Evolutionary conservation across 164 flowering plant species (phyloP).

Genomic region (Macadamia integrifolia): DNA sequence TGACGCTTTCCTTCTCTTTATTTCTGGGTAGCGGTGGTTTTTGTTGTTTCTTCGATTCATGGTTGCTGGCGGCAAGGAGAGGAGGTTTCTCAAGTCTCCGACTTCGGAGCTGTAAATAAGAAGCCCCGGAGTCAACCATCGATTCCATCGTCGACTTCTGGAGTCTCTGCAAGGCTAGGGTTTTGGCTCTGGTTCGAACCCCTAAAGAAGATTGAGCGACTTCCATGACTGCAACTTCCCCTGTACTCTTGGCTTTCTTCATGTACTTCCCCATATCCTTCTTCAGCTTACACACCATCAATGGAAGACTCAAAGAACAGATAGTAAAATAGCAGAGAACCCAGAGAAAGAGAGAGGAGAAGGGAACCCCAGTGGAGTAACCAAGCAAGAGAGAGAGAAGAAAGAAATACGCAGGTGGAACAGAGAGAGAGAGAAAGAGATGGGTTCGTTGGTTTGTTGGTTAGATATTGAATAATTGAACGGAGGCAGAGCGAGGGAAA

Average conservation of each 20-base stretch:
- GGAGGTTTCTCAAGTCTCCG: conserved; percentile 60
- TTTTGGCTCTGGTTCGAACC: conserved; percentile 73
- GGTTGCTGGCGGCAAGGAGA: neutral
- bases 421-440: conserved; percentile 9
- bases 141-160: conserved; percentile 15
- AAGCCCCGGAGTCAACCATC: conserved; percentile 14
- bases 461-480: too few species aligned
- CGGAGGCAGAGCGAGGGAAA: neutral
- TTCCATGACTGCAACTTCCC: conserved; percentile 56
- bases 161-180: conserved; percentile 62
- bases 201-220: conserved; percentile 46
- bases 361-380: neutral
- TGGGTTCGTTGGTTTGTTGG: neutral
- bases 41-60: conserved; percentile 10
- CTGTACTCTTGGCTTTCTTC: conserved; percentile 58
- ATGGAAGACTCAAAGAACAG: neutral
- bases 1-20: neutral
- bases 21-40: neutral
- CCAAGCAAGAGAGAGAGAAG: neutral
- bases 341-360: too few species aligned
- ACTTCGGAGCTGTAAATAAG: conserved; percentile 75
- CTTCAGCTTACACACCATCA: conserved; percentile 1
- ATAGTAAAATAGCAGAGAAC: too few species aligned
- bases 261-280: conserved; percentile 68
- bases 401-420: neutral